Percentiles rank a stretch among this genome's conserved stretches.
These are phyloP conservation scores for Phoenix roebelenii DNA, from an alignment of 176 grass and related monocot genomes.

Conservation along the genomic window DNA sequence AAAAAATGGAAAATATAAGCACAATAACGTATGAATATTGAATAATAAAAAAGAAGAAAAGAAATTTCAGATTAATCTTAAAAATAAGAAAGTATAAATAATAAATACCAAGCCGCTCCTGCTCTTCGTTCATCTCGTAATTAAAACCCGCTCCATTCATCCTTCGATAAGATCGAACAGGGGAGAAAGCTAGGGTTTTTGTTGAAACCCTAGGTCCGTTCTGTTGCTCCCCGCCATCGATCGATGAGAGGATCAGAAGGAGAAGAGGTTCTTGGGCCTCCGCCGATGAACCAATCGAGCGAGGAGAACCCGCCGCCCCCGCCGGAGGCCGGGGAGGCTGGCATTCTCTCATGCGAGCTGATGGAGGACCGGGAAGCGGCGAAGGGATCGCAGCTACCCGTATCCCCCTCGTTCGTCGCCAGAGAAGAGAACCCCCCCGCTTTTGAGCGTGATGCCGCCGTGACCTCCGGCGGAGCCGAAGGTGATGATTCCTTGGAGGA, in stretches of 20 bases:
- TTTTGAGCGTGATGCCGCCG: background rate
- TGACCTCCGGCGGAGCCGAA: background rate
- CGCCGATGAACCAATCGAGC: background rate
- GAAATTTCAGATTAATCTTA: no score
- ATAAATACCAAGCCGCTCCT: no score
- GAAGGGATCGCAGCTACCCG: background rate
- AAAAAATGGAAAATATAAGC: no score
- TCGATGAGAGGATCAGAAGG: conserved; percentile 2
- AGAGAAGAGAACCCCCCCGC: background rate
- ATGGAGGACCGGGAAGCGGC: background rate
- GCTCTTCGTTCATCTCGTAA: no score
- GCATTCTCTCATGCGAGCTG: background rate
- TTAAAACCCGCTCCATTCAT: no score
- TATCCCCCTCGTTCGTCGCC: no score
- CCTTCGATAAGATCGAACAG: no score
- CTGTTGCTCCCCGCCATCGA: background rate
- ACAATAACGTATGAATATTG: no score
- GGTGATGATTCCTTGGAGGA: background rate
- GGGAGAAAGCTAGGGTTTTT: conserved; percentile 11
- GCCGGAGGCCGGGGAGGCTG: background rate
- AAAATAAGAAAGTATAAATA: no score
- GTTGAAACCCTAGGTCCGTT: background rate
- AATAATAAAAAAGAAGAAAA: no score
- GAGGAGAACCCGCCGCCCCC: background rate
- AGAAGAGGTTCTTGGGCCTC: background rate